Base-by-base conservation (phyloP, 306 rosid species). In the Spatholobus suberectus region DNA sequence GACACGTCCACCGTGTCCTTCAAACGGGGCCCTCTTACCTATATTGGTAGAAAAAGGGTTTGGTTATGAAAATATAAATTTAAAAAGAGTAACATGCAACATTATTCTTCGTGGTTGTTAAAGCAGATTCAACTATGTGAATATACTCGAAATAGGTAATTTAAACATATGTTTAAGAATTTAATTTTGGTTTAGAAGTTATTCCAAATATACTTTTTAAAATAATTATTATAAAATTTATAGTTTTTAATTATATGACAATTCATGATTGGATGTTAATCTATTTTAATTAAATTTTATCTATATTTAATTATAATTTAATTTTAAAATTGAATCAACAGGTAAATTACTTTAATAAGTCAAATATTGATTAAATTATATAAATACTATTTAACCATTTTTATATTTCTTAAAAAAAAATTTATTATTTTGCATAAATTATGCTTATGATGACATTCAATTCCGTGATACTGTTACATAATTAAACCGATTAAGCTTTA, bases 1-100 rank as follows among this genome's bases (percentile, higher is more conserved):
- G 94, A 91, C 77, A 92, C 94, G 88, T 96, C 98, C 88, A 89
- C 94, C 32, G 92, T 83, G 18, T 96, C 97, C 83, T 92, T 94
- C 77, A 96, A 73, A 29, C 79, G 92, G 14, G 81, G 76, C 44
- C 99, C 99, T 86, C 98, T 91, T n/a, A 89, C 97, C 99, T 96
- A 89, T 32, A 20, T 63, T 38, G 20, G 29, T 24, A 29, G 3
- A 20, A 26, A 73, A 63, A 34, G 5, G 3, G 2, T 29, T 63
- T 5, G 14, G 20, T 32, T 15, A 59, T 47, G 54, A 46, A 35
- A n/a, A n/a, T n/a, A n/a, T n/a, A n/a, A n/a, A n/a, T n/a, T n/a
- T n/a, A n/a, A n/a, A n/a, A n/a, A n/a, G n/a, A n/a, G n/a, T n/a
- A 58, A 23, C 24, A 10, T 21, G 17, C 9, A 26, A 10, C 38